Base-by-base conservation (phyloP, 495 filamentous ascomycete species). In the Hyaloscypha variabilis region DNA sequence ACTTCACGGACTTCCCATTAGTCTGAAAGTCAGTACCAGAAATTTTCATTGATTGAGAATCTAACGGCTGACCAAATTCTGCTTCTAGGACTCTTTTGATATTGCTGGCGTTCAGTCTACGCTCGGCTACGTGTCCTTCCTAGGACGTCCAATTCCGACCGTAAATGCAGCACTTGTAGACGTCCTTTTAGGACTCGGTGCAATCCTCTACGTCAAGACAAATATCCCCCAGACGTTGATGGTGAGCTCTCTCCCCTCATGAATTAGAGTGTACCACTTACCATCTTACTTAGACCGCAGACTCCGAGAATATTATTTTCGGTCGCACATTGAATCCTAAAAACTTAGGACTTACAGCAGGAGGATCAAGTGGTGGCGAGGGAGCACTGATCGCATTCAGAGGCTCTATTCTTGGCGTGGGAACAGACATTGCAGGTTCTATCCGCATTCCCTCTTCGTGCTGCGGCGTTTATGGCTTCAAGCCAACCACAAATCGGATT, bases 341-440 rank as follows among this genome's bases (percentile, higher is more conserved):
- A 31, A 89, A 89, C 68, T 79, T 64, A 21, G 63, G 68, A 6
- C 77, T 87, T 0, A 83, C 88, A 54, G 82, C 85, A 28, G 88
- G 88, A 2, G 89, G 88, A 4, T 83, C 79, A 50, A 83, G 80
- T 3, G 86, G 86, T 0, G 84, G 85, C 36, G 85, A 88, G 67
- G 84, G 79, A n/a, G 83, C 83, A 6, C 67, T 85, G 1, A 52
- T 77, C 25, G 77, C 74, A 0, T 63, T 83, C 11, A 64, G 74
- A 26, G 81, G 81, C 6, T 76, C 74, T 58, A 53, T 71, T 0
- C 61, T 78, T 23, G 77, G 78, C 3, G 64, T 87, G 0, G 83
- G 84, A 0, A 91, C 88, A 21, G 90, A 93, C 74, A 89, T 93
- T 60, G 90, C 88, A 0, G 90, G 90, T 10, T 86, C 82, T 6